Conservation (phyloP, 805 yeast genomes). For the Myxozyma monticola region DNA sequence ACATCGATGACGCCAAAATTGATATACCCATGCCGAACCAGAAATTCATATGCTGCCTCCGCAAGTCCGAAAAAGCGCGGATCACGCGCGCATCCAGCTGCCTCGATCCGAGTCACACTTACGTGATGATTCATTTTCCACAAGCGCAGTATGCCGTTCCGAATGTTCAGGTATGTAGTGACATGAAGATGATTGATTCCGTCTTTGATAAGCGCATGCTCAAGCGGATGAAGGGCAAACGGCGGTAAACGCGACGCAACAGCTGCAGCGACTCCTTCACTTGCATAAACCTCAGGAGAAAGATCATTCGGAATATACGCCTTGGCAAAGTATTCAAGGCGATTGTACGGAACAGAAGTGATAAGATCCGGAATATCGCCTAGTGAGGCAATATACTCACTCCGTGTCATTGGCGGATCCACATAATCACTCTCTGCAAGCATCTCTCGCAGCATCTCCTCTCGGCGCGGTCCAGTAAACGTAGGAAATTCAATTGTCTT, state of each 20-base stretch:
- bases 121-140: conserved; percentile 47
- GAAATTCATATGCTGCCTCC: conserved; percentile 47
- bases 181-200: conserved; percentile 41
- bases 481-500: conserved; percentile 12
- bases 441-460: conserved; percentile 22
- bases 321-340: conserved; percentile 40
- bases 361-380: conserved; percentile 25
- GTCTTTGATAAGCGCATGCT: conserved; percentile 40
- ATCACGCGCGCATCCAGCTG: conserved; percentile 46
- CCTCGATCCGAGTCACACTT: conserved; percentile 44
- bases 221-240: conserved; percentile 40
- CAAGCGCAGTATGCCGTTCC: conserved; percentile 45
- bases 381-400: conserved; percentile 28
- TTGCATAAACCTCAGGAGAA: conserved; percentile 23
- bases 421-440: conserved; percentile 28
- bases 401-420: conserved; percentile 29
- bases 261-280: conserved; percentile 40
- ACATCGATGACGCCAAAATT: conserved; percentile 45
- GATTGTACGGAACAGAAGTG: conserved; percentile 31
- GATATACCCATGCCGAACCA: conserved; percentile 45
- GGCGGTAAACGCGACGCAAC: conserved; percentile 44
- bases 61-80: conserved; percentile 44
- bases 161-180: conserved; percentile 45
- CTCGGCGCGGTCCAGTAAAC: conserved; percentile 16
- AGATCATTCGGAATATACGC: conserved; percentile 44